phyloP scores from a whole-genome alignment of 768 basidiomycete species.

The Tulasnella sp. region DNA sequence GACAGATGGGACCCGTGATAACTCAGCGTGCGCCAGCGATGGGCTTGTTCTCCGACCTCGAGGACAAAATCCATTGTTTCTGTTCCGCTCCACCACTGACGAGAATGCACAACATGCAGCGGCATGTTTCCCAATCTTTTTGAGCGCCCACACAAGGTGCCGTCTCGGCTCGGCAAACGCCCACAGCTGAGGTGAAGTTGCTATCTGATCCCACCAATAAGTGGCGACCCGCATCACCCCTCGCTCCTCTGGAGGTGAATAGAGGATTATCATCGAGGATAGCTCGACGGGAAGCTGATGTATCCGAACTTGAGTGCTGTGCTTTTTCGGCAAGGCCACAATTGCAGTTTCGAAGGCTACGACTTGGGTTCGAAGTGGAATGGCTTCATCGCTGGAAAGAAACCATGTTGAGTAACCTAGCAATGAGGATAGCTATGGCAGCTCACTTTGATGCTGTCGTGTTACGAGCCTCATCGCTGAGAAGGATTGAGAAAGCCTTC shows the following conservation, averaged over 20 bases:
- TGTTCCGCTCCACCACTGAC: neutral
- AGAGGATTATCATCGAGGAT: neutral
- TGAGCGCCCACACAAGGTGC: neutral
- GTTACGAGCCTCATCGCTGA: neutral
- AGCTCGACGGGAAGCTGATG: neutral
- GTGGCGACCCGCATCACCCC: neutral
- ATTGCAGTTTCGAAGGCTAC: neutral
- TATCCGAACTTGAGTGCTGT: neutral
- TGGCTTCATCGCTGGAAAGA: neutral
- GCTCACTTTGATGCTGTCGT: neutral
- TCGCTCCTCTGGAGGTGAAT: neutral
- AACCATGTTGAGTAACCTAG: neutral
- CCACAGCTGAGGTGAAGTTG: neutral
- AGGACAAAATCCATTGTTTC: neutral
- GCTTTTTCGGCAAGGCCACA: neutral
- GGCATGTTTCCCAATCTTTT: neutral
- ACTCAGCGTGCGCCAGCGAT: neutral
- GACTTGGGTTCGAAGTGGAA: neutral
- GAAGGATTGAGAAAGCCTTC: neutral
- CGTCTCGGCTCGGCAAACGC: neutral
- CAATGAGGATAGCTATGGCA: neutral
- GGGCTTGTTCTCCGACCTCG: neutral
- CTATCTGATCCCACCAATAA: neutral
- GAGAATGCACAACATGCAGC: neutral
- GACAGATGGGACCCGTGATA: neutral